These are phyloP conservation scores for Logfia minima DNA, from an alignment of 129 eudicot genomes.

Conservation along the genomic window DNA sequence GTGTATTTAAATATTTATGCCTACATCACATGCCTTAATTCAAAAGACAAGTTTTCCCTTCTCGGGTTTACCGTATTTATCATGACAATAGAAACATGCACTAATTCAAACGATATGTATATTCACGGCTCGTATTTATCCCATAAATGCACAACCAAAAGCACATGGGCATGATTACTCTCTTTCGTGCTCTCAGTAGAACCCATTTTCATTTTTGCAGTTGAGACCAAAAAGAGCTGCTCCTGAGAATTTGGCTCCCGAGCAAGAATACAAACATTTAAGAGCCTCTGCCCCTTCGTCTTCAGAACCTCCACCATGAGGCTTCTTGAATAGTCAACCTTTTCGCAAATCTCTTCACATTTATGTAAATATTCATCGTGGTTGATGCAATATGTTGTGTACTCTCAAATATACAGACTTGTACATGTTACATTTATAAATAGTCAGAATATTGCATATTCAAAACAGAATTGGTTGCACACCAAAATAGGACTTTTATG, in stretches of 20 bases:
- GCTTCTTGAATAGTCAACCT: not conserved
- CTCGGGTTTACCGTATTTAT: not conserved
- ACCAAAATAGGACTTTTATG: not conserved
- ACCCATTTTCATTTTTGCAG: constrained; percentile 48
- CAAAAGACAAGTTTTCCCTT: constrained; percentile 10
- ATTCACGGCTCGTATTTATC: not conserved
- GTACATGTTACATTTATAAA: constrained; percentile 25
- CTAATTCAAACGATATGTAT: not conserved
- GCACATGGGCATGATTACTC: constrained; percentile 18
- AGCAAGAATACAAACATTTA: constrained; percentile 61
- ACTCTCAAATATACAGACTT: constrained; percentile 25
- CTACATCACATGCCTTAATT: not conserved
- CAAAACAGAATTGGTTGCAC: constrained; percentile 13
- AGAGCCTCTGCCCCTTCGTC: constrained; percentile 66
- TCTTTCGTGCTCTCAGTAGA: not conserved
- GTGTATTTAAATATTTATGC: constrained; percentile 1
- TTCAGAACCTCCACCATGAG: constrained; percentile 42
- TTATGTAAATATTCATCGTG: constrained; percentile 34
- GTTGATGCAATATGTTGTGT: constrained; percentile 25
- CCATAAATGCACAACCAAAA: not conserved
- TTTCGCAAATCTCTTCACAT: constrained; percentile 1
- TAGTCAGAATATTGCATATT: constrained; percentile 9
- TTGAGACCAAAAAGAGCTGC: constrained; percentile 78
- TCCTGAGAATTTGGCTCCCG: constrained; percentile 54
- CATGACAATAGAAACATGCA: not conserved